These are phyloP conservation scores for Medicago lupulina DNA, from an alignment of 306 rosid species.

Conservation along the genomic window DNA sequence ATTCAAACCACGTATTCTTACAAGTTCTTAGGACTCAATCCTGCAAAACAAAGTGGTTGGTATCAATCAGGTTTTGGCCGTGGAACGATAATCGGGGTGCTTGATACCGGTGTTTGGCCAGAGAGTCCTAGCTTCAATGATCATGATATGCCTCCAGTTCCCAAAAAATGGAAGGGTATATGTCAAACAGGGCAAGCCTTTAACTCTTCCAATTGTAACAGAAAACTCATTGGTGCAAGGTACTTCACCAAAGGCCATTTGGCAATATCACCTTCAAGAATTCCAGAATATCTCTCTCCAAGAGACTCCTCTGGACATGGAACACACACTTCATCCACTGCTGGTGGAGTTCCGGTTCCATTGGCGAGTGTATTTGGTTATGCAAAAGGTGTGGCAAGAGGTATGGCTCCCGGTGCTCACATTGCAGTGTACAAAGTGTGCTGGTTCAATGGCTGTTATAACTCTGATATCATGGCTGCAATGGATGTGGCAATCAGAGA, in stretches of 20 bases:
- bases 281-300: slow-evolving; percentile 73
- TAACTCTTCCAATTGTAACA: slow-evolving; percentile 71
- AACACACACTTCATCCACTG: slow-evolving; percentile 86
- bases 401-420: slow-evolving; percentile 88
- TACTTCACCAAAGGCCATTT: slow-evolving; percentile 81
- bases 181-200: slow-evolving; percentile 83
- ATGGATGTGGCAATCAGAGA: slow-evolving; percentile 85
- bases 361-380: slow-evolving; percentile 77
- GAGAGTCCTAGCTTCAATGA: slow-evolving; percentile 89
- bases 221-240: slow-evolving; percentile 91
- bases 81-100: slow-evolving; percentile 82
- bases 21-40: slow-evolving; percentile 80
- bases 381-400: slow-evolving; percentile 81
- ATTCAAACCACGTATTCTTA: slow-evolving; percentile 86
- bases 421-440: slow-evolving; percentile 91
- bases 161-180: slow-evolving; percentile 77
- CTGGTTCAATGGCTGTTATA: slow-evolving; percentile 88
- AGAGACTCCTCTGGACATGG: slow-evolving; percentile 93
- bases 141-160: slow-evolving; percentile 74
- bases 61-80: slow-evolving; percentile 68
- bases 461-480: slow-evolving; percentile 89
- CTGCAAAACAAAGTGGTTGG: slow-evolving; percentile 62
- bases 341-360: slow-evolving; percentile 70
- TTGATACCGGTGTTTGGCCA: slow-evolving; percentile 96
- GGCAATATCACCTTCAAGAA: slow-evolving; percentile 61